Percentiles rank a stretch among this genome's conserved stretches.
These are phyloP conservation scores for Cyclocybe cylindracea DNA, from an alignment of 768 basidiomycete species.

Conservation along the genomic window DNA sequence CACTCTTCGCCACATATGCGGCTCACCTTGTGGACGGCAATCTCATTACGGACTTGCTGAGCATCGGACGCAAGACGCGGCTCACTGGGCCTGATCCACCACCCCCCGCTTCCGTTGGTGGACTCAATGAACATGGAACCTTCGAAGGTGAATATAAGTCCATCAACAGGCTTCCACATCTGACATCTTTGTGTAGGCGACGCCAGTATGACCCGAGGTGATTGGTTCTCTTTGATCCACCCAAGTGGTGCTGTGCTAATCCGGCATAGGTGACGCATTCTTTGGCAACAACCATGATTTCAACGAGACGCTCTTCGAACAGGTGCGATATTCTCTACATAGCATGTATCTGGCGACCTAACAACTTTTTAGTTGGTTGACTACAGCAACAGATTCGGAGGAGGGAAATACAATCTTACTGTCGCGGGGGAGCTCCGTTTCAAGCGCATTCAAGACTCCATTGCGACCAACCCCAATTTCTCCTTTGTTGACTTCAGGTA, in stretches of 20 bases:
- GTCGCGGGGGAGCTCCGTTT: slow-evolving; percentile 20
- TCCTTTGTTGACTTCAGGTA: slow-evolving; percentile 19
- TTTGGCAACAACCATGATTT: slow-evolving; percentile 21
- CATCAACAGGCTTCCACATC: too few species aligned
- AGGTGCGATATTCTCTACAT: slow-evolving; percentile 2
- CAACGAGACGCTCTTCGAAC: slow-evolving; percentile 20
- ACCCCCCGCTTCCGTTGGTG: slow-evolving; percentile 18
- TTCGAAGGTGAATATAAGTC: slow-evolving; percentile 19
- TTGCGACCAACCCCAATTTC: slow-evolving; percentile 21
- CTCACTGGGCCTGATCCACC: slow-evolving; percentile 19
- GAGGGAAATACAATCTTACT: slow-evolving; percentile 21
- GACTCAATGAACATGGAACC: slow-evolving; percentile 17
- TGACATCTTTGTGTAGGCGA: too few species aligned
- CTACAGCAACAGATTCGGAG: slow-evolving; percentile 20
- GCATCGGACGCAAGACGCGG: slow-evolving; percentile 17
- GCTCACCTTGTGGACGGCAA: neutral
- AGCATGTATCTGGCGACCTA: neutral
- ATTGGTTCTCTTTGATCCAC: too few species aligned
- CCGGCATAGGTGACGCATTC: slow-evolving; percentile 11
- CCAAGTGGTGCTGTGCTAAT: too few species aligned
- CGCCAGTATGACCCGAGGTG: too few species aligned
- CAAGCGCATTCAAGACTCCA: slow-evolving; percentile 23
- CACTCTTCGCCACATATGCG: neutral
- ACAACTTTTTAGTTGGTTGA: slow-evolving; percentile 9
- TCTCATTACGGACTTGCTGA: slow-evolving; percentile 13